These are phyloP conservation scores for Capsicum rhomboideum DNA, from an alignment of 257 asterid species.

Conservation along the genomic window DNA sequence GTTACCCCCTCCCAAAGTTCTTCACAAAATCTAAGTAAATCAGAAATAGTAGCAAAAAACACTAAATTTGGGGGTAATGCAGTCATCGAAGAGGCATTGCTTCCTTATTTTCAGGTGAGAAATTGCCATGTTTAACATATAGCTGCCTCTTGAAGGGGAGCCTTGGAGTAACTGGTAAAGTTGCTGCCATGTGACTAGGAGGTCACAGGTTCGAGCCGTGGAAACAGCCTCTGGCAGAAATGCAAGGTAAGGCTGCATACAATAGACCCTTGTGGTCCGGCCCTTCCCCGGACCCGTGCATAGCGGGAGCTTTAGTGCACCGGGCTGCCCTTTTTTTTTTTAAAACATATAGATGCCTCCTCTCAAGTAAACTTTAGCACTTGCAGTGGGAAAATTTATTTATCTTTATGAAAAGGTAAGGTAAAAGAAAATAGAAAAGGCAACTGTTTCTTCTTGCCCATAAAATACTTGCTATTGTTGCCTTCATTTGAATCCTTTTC, in stretches of 20 bases:
- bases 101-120: slow-evolving; percentile 87
- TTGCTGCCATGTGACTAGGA: too few species aligned
- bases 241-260: too few species aligned
- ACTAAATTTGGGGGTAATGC: slow-evolving; percentile 28
- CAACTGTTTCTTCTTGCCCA: not conserved
- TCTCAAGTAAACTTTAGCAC: not conserved
- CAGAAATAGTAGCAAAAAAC: slow-evolving; percentile 33
- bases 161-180: too few species aligned
- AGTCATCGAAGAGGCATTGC: slow-evolving; percentile 77
- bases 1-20: slow-evolving; percentile 34
- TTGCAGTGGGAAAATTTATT: not conserved
- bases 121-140: not conserved
- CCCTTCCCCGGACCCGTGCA: too few species aligned
- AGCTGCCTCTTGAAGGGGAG: not conserved
- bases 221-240: too few species aligned
- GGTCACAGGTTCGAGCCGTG: too few species aligned
- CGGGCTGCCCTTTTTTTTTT: too few species aligned
- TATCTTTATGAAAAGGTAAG: not conserved
- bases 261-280: too few species aligned
- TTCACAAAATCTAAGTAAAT: slow-evolving; percentile 27
- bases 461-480: not conserved
- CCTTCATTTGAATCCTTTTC: not conserved
- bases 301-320: too few species aligned
- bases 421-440: not conserved
- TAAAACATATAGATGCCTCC: not conserved